Evolutionary conservation across 225 moss, liverwort and hornwort species (phyloP), one percentile per base, ranked within the genome.

Genomic region (Antitrichia curtipendula): DNA sequence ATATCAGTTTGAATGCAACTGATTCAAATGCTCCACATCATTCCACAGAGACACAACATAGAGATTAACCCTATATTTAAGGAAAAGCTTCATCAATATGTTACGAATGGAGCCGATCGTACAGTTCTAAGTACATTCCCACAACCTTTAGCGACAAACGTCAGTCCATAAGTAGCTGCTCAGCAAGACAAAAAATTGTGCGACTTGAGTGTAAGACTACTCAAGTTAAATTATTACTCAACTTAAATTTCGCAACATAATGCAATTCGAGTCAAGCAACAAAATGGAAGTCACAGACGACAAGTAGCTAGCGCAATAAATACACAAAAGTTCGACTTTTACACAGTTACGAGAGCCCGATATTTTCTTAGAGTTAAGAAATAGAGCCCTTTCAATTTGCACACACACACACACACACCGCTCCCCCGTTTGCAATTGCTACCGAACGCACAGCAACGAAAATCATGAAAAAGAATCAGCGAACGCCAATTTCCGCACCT

Each of bases 401-500:
- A 78, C 79, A 82, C 21, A 88, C 82, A 75, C 60, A 10, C 14
- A 78, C 79, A 82, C 21, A 88, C 82, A 75, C 60, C 45, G 45
- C 34, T 58, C 45, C 45, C 38, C 83, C 53, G 45, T 47, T 28
- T 15, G 36, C 74, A 88, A 78, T 88, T 59, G 36, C 19, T 43
- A 41, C 58, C 64, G 47, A 32, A 53, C 63, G n/a, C 34, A 72
- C 54, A 62, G 57, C 16, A 71, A 68, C 62, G 63, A 74, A 70
- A 84, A 85, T 87, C 87, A 89, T 85, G 89, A 91, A 62, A 72
- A 56, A 87, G 47, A 71, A 84, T 81, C 84, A 62, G 84, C 36
- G 16, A 65, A 29, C 45, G 66, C 45, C 16, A 73, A 89, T 75
- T 84, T 47, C 68, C 61, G 50, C 87, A 91, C 91, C 90, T 88